Percentiles rank a stretch among this genome's conserved stretches.
phyloP scores from a whole-genome alignment of 2,329 filamentous ascomycete species.

The Penicillium sp. region DNA sequence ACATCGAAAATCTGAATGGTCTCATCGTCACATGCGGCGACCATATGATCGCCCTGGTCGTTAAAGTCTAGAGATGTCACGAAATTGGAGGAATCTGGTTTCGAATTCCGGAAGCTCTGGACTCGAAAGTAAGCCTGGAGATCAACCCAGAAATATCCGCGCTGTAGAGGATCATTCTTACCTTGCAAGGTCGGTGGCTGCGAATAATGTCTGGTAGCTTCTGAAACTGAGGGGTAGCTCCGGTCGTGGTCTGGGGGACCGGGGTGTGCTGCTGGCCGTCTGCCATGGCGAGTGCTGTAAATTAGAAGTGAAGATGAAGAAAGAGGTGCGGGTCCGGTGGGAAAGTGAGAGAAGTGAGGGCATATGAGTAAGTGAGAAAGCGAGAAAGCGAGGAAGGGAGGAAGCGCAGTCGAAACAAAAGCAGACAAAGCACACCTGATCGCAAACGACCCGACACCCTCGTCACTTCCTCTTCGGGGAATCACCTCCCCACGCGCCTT shows the following conservation, averaged over 20 bases:
- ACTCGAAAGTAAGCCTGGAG: slow-evolving; percentile 13
- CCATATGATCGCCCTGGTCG: slow-evolving; percentile 88
- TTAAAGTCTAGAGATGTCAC: slow-evolving; percentile 96
- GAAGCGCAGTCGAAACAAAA: neutral
- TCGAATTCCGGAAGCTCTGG: slow-evolving; percentile 40
- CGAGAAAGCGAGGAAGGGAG: neutral
- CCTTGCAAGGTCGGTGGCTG: slow-evolving; percentile 79
- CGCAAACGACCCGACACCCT: neutral
- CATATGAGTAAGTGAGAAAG: neutral
- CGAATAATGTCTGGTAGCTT: slow-evolving; percentile 79
- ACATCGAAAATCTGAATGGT: slow-evolving; percentile 95
- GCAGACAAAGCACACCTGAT: neutral
- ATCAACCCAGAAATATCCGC: neutral
- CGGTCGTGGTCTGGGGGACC: slow-evolving; percentile 28
- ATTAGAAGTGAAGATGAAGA: neutral
- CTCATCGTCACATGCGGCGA: slow-evolving; percentile 91
- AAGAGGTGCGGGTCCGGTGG: neutral
- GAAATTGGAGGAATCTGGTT: slow-evolving; percentile 54
- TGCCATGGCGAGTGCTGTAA: slow-evolving; percentile 24
- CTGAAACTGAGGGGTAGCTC: slow-evolving; percentile 50
- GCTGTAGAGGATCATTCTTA: slow-evolving; percentile 43
- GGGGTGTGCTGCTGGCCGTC: slow-evolving; percentile 32
- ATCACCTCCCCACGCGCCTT: slow-evolving; percentile 22
- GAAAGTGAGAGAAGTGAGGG: neutral
- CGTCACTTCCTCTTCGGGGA: neutral